Base-by-base conservation (phyloP, 2,329 filamentous ascomycete genomes). In the Penicillium sp. region DNA sequence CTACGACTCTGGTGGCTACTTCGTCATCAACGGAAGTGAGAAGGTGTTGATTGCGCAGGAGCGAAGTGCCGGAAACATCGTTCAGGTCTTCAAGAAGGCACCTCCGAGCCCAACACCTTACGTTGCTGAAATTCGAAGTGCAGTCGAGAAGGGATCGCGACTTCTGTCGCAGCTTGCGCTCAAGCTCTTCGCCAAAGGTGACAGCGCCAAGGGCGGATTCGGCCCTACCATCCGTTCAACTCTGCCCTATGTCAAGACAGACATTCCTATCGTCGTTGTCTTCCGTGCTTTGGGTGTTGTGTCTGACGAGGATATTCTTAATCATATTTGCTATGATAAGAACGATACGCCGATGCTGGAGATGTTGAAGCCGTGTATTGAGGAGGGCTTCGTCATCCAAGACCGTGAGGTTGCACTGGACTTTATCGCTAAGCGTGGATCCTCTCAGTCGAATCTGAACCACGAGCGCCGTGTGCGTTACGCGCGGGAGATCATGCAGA, bases 21-120 rank as follows among this genome's bases (percentile, higher is more conserved):
- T 99, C 69, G 90, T 99, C 65, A 99, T 99, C 81, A 99, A 99
- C 76, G 94, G 94, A 41, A 95, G 90, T 74, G 94, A 99, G 71
- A 99, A 99, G 80, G 94, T 99, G 21, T 78, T 99, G 63, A 99
- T 99, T 65, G 94, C 94, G 1, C 94, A 99, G 72, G 94, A 99
- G 74, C 88, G 94, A 57, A 96, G 92, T 70, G 94, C 94, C 38
- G 94, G 93, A 68, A 99, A 99, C 69, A 99, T 97, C 53, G 94
- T 99, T 5, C 94, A 99, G 75, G 93, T 99, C 26, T 99, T 99
- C 84, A 93, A 95, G 76, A 99, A 99, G 78, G 90, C 93, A 0
- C 84, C 87, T 63, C 90, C 91, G n/a, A 93, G 90, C 61, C 89
- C 90, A 9, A 95, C 90, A 58, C 92, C 91, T 1, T 96, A 94